Base-by-base conservation (phyloP, 2,329 filamentous ascomycete species). In the Diaporthe destruens region DNA sequence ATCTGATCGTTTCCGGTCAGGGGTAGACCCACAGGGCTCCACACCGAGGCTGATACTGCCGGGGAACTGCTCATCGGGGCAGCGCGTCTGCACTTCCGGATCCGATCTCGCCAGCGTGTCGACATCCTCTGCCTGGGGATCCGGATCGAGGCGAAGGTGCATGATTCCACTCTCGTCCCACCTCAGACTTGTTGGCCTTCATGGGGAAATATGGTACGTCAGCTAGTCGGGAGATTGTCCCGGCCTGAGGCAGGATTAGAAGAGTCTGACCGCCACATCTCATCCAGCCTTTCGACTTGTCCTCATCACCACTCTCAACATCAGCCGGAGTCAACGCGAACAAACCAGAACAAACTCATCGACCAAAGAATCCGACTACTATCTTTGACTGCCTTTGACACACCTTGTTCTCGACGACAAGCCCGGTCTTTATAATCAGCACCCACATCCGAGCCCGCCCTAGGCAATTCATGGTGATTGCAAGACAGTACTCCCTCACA, bases 151-250 rank as follows among this genome's bases (percentile, higher is more conserved):
- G 61, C 61, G 44, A 36, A 12, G 18, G 54, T 39, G 67, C 42
- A 55, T 72, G 65, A 74, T 65, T 66, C 72, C 70, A 72, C 71
- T 57, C 54, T 72, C 72, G 65, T 70, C 32, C 39, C 65, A 74
- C 51, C 42, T 53, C 18, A 47, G 12, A 69, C 20, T 59, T 39
- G 36, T 59, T 39, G 36, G 44, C 54, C 54, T 11, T 57, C 53
- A 23, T 57, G 14, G 53, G 32, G 39, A 44, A 56, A 55, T 6
- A 66, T 66, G 61, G n/a, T 53, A 66, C 61, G 61, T 66, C 61
- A 47, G 61, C 47, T 39, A 66, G 61, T n/a, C 61, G 61, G 61
- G 29, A 66, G 20, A 18, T 3, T 25, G 18, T 66, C 61, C 29
- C 47, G 47, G 61, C 61, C 25, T 42, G n/a, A 53, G 47, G 61